Conservation (phyloP, 768 basidiomycete species). For the Punctularia strigosozonata region DNA sequence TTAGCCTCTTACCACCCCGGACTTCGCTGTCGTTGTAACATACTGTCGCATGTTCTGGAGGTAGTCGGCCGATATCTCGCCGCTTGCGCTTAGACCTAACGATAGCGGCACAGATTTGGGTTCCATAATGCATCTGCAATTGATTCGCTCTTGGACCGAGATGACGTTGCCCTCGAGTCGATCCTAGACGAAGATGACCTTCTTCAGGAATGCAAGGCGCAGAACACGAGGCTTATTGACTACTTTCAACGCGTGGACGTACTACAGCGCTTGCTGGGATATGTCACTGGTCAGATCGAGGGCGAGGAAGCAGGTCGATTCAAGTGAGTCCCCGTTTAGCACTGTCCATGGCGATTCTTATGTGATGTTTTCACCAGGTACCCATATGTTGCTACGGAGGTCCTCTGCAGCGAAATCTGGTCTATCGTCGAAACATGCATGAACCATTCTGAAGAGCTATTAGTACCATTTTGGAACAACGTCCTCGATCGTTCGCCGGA, state of each 20-base stretch:
- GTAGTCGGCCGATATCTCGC: constrained; percentile 6
- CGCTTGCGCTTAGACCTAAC: not conserved
- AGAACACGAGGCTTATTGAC: constrained; percentile 82
- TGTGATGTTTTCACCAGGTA: constrained; percentile 40
- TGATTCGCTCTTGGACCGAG: constrained; percentile 84
- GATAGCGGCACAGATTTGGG: constrained; percentile 56
- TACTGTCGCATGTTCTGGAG: too few species aligned
- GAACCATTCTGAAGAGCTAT: constrained; percentile 53
- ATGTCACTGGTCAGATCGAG: constrained; percentile 82
- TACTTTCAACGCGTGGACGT: constrained; percentile 79
- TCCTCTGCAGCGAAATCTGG: constrained; percentile 93
- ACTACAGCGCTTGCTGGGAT: constrained; percentile 66
- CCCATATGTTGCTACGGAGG: constrained; percentile 87
- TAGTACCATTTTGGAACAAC: constrained; percentile 87
- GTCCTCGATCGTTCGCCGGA: constrained; percentile 71
- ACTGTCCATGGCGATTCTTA: too few species aligned
- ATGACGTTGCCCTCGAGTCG: constrained; percentile 80
- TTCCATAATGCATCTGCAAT: constrained; percentile 84
- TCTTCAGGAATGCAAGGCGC: constrained; percentile 88
- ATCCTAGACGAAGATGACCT: constrained; percentile 92
- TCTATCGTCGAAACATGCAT: constrained; percentile 87
- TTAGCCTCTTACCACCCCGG: too few species aligned
- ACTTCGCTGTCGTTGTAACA: too few species aligned
- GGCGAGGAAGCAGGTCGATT: constrained; percentile 65
- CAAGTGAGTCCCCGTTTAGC: too few species aligned